Base-by-base conservation (phyloP, 306 rosid genomes). In the Ochetophila trinervis region DNA sequence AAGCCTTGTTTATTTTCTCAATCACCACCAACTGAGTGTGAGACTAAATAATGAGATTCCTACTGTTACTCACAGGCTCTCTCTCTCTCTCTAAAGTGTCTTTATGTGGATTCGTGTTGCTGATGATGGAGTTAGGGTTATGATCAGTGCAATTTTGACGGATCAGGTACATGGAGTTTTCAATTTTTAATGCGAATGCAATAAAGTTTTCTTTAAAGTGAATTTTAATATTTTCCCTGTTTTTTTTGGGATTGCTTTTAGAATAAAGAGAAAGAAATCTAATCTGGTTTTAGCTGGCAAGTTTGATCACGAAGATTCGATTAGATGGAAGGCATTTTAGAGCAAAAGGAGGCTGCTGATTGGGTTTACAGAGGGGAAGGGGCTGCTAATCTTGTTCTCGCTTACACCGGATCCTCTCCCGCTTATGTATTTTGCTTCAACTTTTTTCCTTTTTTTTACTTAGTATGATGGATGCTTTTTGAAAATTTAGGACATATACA, bases 301-400 rank as follows among this genome's bases (percentile, higher is more conserved):
- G 20, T 24, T 51, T 52, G 36, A 62, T 66, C 62, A 51, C 54
- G 24, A 11, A 16, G 58, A 37, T 22, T 12, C 2, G 30, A 54
- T 20, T 36, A 3, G 48, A 90, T 87, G 97, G 96, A 78, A 79
- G 53, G 70, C 53, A 52, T 66, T 73, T 64, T 90, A 48, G 67
- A 68, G 19, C 63, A 65, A 57, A 66, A 76, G 23, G 87, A 94
- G 23, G 91, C 91, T 27, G 79, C 48, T 74, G 82, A 84, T 42
- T 90, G 96, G 96, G 78, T 71, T 72, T 90, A 90, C 76, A 82
- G 88, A 78, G 99, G 99, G 65, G 99, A 94, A 88, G 99, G 99
- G 70, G 96, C 97, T 70, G 90, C 86, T 22, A 94, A 94, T 82
- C 76, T 94, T 47, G 95, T 90, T 62, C 91, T 94, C 10, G 83